These are phyloP conservation scores for Penicillium ucsense DNA, from an alignment of 495 filamentous ascomycete genomes.

Conservation along the genomic window DNA sequence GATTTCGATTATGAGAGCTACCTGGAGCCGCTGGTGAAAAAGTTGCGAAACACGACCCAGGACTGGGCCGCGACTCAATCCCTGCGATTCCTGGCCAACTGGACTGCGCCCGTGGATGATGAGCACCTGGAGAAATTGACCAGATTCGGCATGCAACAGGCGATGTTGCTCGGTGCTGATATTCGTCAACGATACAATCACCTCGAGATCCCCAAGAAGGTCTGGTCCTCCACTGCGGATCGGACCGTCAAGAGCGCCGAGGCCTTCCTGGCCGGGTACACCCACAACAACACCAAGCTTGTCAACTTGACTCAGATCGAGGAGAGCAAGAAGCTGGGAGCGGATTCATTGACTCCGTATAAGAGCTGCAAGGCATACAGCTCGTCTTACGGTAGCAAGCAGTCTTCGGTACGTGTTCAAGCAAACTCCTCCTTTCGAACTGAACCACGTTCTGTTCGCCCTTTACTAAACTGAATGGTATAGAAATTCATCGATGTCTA, in stretches of 20 bases:
- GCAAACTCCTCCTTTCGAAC: too few species aligned
- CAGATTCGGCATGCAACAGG: slow-evolving; percentile 10
- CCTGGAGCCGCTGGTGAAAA: slow-evolving; percentile 2
- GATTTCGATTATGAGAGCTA: slow-evolving; percentile 18
- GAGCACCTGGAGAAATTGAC: slow-evolving; percentile 15
- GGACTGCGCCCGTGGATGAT: slow-evolving; percentile 11
- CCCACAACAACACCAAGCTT: slow-evolving; percentile 4
- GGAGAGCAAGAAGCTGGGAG: slow-evolving; percentile 11
- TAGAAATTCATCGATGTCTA: not conserved
- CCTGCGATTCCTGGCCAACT: slow-evolving; percentile 1
- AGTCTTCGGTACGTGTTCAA: slow-evolving; percentile 7
- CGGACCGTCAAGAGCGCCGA: slow-evolving; percentile 5
- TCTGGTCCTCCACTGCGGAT: not conserved
- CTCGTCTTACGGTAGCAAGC: slow-evolving; percentile 11
- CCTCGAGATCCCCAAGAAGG: not conserved
- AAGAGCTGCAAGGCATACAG: slow-evolving; percentile 15
- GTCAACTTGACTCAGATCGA: slow-evolving; percentile 8
- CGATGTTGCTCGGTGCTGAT: slow-evolving; percentile 1
- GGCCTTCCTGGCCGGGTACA: slow-evolving; percentile 13
- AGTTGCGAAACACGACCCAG: not conserved
- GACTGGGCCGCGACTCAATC: not conserved
- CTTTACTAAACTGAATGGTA: too few species aligned
- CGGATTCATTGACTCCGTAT: slow-evolving; percentile 11
- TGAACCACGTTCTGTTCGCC: not conserved
- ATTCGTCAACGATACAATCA: not conserved